A percentile compares a stretch with the other conserved stretches of the same genome.
Conservation (phyloP, 176 grass and related monocot species). For the Pontederia crassipes region DNA sequence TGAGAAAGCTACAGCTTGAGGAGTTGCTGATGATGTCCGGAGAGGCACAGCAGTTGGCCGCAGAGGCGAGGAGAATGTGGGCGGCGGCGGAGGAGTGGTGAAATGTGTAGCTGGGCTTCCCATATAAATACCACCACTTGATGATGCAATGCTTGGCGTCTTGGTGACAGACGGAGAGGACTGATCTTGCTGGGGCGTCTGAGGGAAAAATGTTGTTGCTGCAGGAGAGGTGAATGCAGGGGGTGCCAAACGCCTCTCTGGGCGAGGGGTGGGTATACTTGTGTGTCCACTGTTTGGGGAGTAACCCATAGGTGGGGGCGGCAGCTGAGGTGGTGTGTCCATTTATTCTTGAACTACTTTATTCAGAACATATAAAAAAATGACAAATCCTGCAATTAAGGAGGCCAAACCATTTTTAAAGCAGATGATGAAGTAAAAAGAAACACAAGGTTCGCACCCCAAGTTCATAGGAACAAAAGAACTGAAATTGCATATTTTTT, state of each 20-base stretch:
- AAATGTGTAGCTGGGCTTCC: constrained; percentile 33
- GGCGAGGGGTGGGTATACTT: constrained; percentile 3
- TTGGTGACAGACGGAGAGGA: not conserved
- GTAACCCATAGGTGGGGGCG: constrained; percentile 5
- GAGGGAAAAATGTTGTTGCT: constrained; percentile 15
- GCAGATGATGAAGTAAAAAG: too few relatives aligned
- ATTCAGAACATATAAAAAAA: too few relatives aligned
- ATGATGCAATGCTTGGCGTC: constrained; percentile 11
- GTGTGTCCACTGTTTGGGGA: constrained; percentile 4
- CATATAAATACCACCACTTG: constrained; percentile 1
- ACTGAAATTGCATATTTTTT: too few relatives aligned
- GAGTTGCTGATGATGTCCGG: constrained; percentile 50
- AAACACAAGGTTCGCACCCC: too few relatives aligned
- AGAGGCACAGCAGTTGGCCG: constrained; percentile 67
- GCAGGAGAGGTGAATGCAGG: constrained; percentile 8
- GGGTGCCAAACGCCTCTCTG: constrained; percentile 5
- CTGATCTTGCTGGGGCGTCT: constrained; percentile 11
- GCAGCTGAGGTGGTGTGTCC: constrained; percentile 6
- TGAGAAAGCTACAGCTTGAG: constrained; percentile 36
- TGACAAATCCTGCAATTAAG: too few relatives aligned
- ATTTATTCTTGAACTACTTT: constrained; percentile 4
- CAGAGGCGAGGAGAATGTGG: constrained; percentile 74
- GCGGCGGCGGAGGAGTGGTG: constrained; percentile 79
- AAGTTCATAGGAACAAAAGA: too few relatives aligned
- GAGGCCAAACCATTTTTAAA: too few relatives aligned